phyloP scores from a whole-genome alignment of 2,329 filamentous ascomycete species.

The Fusarium poae region DNA sequence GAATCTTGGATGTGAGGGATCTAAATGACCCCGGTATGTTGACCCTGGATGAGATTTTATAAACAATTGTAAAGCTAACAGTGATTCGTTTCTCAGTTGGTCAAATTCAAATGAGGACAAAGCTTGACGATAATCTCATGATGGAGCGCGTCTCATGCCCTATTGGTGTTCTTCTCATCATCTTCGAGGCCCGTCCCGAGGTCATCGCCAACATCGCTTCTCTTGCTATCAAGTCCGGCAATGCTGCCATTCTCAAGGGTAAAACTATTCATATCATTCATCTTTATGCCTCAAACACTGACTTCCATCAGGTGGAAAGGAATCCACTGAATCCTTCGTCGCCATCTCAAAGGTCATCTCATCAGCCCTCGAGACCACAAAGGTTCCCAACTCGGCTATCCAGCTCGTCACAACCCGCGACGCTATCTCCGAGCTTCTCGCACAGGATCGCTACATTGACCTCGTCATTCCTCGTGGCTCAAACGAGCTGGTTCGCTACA shows the following conservation, averaged over 20 bases:
- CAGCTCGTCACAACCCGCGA: constrained; percentile 96
- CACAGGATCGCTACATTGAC: constrained; percentile 88
- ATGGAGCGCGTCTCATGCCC: constrained; percentile 92
- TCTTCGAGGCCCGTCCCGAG: constrained; percentile 97
- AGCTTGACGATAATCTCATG: constrained; percentile 85
- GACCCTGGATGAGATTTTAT: neutral
- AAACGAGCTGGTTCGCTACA: constrained; percentile 89
- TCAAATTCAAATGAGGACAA: constrained; percentile 83
- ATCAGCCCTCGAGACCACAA: constrained; percentile 75
- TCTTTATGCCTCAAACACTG: neutral
- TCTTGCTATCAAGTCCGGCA: constrained; percentile 95
- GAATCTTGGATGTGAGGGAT: constrained; percentile 87
- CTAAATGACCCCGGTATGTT: constrained; percentile 84
- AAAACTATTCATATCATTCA: constrained; percentile 53
- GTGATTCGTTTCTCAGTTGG: constrained; percentile 78
- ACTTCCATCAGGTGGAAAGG: constrained; percentile 78
- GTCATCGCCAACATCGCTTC: constrained; percentile 99
- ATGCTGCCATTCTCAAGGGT: constrained; percentile 96
- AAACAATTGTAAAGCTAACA: constrained; percentile 5
- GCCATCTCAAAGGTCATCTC: constrained; percentile 91
- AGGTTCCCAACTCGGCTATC: constrained; percentile 86
- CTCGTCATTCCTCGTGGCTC: constrained; percentile 93
- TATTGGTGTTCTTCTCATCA: constrained; percentile 97
- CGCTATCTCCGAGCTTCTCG: constrained; percentile 87
- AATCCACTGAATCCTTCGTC: constrained; percentile 94